Base-by-base conservation (phyloP, 2,329 filamentous ascomycete species). In the Aspergillus pseudotamarii region DNA sequence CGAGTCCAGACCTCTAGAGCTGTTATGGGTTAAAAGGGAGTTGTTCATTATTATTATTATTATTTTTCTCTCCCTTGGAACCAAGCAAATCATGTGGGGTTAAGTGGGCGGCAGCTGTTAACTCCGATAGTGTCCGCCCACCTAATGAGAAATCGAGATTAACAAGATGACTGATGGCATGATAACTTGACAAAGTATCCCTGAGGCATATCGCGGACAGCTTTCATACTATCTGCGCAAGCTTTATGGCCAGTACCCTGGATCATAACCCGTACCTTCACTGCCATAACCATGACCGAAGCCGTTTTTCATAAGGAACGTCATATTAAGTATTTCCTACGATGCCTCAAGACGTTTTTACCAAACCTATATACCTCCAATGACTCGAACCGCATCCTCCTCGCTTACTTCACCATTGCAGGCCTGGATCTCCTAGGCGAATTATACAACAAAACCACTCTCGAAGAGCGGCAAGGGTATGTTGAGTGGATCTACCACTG, bases 281-380 rank as follows among this genome's bases (percentile, higher is more conserved):
- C 11, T 16, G 12, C 57, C 54, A 62, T 57, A 59, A 68, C 50
- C 55, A 76, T 77, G 74, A 65, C 71, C 32, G 71, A 71, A 38
- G 61, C 71, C 21, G 59, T 61, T 23, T 76, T 80, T 65, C 73
- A 73, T 73, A 87, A 84, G 62, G 82, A 86, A 55, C 86, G 84
- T 62, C 95, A 99, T 77, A 83, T 95, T 75, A 92, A 91, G 75
- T 99, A 97, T 85, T 99, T 94, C 90, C 87, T 93, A 68, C 89
- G 94, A 75, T 97, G 94, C 76, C 86, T 95, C 68, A 91, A 90
- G 75, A 90, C 89, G 28, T 86, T 90, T 65, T 88, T 99, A 8
- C 95, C 95, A 0, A 85, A 89, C 53, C 85, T 88, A 66, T 99
- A 98, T 82, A 96, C 92, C 19, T 85, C 89, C 75, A 95, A 91